Base-by-base conservation (phyloP, 257 asterid genomes). In the Voacanga thouarsii region DNA sequence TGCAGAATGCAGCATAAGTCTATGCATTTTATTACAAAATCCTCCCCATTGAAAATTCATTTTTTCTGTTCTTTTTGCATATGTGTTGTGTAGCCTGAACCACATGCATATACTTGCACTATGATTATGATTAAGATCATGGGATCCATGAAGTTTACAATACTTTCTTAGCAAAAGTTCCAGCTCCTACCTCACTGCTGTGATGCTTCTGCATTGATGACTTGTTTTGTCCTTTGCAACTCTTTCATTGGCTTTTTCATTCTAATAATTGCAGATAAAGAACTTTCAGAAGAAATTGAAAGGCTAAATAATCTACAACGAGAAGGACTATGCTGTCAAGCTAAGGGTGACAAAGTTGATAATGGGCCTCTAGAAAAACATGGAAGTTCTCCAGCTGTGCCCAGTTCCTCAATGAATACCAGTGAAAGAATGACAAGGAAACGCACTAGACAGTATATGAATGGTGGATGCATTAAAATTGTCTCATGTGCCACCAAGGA, bases 231-330 rank as follows among this genome's bases (percentile, higher is more conserved):
- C 37, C 5, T 64, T n/a, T 71, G 28, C 41, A n/a, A 53, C 66
- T 53, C 45, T 23, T 82, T 79, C 7, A 45, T 74, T 47, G 49
- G 76, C 70, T 67, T 33, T 44, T 71, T 41, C 12, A 21, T 18
- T 28, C 28, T 74, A 66, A 71, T 77, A 71, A 51, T 80, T 83
- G 82, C 88, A 93, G 98, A 86, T 80, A 78, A 78, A 80, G 87
- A 90, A 68, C 97, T 89, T 75, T 37, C 82, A 9, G 86, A 87
- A 81, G 90, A 92, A 83, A 84, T 89, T 72, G 85, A 83, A 72
- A 91, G 88, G 85, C 88, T 89, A 75, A 84, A 83, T 71, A 86
- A 80, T 41, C 85, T 81, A 82, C 85, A 82, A 76, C 85, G 53
- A 7, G 80, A 70, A 64, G 75, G 82, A 15, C 72, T 51, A 24